Evolutionary conservation across 1,284 basidiomycete species (phyloP).

Genomic region (Puccinia triticina): DNA sequence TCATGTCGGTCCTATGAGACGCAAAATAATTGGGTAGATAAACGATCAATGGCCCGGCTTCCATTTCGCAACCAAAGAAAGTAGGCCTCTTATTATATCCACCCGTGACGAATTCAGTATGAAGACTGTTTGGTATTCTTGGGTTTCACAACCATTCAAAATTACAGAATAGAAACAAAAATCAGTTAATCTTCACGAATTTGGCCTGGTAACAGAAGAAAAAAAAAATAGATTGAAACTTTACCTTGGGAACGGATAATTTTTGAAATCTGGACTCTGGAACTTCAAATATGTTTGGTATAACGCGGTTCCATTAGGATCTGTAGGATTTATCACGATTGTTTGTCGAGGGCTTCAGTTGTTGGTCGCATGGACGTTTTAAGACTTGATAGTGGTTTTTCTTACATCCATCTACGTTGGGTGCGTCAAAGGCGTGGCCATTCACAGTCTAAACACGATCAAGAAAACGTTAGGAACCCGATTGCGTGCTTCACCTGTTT

Average conservation of each 20-base stretch:
- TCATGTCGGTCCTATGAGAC: constrained; percentile 43
- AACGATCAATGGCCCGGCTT: constrained; percentile 26
- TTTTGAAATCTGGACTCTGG: constrained; percentile 23
- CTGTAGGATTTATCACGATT: neutral
- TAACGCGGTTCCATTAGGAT: constrained; percentile 50
- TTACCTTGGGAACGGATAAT: constrained; percentile 36
- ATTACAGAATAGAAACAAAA: neutral
- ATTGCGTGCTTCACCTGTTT: neutral
- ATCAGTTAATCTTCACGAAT: neutral
- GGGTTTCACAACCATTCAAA: neutral
- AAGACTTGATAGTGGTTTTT: neutral
- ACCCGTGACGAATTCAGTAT: constrained; percentile 8
- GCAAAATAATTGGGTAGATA: constrained; percentile 47
- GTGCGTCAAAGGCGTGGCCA: neutral
- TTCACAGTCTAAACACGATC: constrained; percentile 23
- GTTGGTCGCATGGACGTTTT: neutral
- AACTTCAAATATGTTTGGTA: constrained; percentile 36
- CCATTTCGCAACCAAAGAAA: constrained; percentile 44
- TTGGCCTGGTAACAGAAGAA: neutral
- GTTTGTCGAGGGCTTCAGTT: neutral
- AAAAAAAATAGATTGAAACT: neutral
- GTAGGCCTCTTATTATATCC: constrained; percentile 48
- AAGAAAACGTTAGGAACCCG: neutral
- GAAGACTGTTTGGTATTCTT: constrained; percentile 44
- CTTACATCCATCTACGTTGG: constrained; percentile 43